phyloP scores from a whole-genome alignment of 1,284 basidiomycete species.

The Pascua guehoae region DNA sequence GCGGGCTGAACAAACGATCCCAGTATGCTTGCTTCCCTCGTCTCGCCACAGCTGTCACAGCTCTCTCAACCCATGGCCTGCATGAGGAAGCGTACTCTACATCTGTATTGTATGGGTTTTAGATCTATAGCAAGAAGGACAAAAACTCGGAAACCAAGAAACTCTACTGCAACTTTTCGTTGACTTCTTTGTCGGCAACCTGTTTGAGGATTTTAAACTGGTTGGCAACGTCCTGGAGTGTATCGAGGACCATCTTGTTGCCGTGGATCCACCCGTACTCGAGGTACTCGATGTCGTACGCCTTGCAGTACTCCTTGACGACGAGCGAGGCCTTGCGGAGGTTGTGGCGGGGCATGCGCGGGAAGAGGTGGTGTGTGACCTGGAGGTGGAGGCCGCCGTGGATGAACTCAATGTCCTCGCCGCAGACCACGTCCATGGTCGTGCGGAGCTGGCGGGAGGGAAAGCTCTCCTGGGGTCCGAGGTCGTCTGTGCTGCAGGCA shows the following conservation, averaged over 20 bases:
- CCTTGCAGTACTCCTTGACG: conserved; percentile 79
- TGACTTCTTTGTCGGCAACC: conserved; percentile 47
- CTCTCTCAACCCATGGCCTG: no score
- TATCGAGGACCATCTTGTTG: conserved; percentile 44
- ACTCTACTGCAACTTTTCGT: conserved; percentile 21
- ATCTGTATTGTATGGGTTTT: no score
- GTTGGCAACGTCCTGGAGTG: conserved; percentile 47
- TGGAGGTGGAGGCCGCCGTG: conserved; percentile 93
- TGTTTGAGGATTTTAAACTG: conserved; percentile 46
- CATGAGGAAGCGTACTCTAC: no score
- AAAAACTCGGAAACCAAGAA: background rate
- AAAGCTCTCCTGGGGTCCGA: conserved; percentile 89
- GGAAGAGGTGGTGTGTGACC: conserved; percentile 96
- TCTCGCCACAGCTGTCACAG: no score
- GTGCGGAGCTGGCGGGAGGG: conserved; percentile 89
- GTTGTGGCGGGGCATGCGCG: conserved; percentile 90
- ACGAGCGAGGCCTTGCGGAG: conserved; percentile 72
- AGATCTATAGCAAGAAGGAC: no score
- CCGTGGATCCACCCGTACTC: conserved; percentile 87
- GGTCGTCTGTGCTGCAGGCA: conserved; percentile 87
- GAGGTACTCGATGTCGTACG: conserved; percentile 78
- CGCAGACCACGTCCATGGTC: conserved; percentile 91
- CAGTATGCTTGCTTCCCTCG: no score
- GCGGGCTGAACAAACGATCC: no score
- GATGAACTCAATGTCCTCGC: conserved; percentile 74